These are phyloP conservation scores for Sarocladium oryzae DNA, from an alignment of 2,329 filamentous ascomycete species.

Conservation along the genomic window DNA sequence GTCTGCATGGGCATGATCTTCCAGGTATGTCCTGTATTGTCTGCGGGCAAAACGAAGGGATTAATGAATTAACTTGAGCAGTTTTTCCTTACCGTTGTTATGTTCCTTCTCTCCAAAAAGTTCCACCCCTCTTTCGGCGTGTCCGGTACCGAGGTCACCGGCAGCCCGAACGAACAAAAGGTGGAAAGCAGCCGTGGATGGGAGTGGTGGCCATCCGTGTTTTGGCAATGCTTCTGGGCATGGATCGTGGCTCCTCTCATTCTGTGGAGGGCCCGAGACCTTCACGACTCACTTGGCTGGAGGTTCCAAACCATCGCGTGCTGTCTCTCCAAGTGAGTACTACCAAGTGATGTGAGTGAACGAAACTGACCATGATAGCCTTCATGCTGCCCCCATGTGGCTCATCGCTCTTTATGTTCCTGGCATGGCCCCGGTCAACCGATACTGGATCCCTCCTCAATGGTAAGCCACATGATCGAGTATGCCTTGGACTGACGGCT, in stretches of 20 bases:
- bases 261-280: constrained; percentile 53
- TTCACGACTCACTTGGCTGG: constrained; percentile 60
- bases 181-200: constrained; percentile 44
- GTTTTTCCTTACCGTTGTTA: constrained; percentile 51
- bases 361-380: constrained; percentile 27
- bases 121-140: constrained; percentile 57
- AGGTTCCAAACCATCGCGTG: constrained; percentile 51
- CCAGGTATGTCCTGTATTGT: constrained; percentile 37
- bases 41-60: too few species aligned
- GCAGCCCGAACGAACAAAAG: constrained; percentile 44
- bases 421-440: constrained; percentile 44
- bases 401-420: constrained; percentile 51
- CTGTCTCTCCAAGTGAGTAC: constrained; percentile 33
- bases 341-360: not conserved
- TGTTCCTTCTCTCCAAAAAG: constrained; percentile 58
- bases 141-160: constrained; percentile 53
- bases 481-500: constrained; percentile 6
- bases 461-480: constrained; percentile 39
- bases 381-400: constrained; percentile 63
- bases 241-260: constrained; percentile 51
- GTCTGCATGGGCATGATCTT: constrained; percentile 48
- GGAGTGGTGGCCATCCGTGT: constrained; percentile 62
- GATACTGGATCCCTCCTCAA: constrained; percentile 52
- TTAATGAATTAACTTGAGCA: too few species aligned
- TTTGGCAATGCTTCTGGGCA: constrained; percentile 57